Percentiles rank a stretch among this genome's conserved stretches.
These are phyloP conservation scores for Penicillium malachiteum DNA, from an alignment of 495 filamentous ascomycete genomes.

Conservation along the genomic window DNA sequence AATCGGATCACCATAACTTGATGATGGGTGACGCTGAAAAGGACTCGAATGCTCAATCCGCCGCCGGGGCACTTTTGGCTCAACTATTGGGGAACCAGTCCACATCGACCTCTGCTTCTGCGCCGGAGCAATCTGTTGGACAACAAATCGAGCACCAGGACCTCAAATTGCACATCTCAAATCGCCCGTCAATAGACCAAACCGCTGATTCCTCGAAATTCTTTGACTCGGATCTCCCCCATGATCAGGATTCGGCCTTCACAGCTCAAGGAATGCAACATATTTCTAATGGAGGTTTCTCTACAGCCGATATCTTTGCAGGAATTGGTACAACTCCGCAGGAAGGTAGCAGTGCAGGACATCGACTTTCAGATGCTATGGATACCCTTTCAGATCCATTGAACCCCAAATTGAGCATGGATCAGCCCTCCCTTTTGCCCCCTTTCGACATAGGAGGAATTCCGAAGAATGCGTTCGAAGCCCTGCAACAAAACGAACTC, in stretches of 20 bases:
- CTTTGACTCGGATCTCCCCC: constrained; percentile 8
- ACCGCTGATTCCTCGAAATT: constrained; percentile 7
- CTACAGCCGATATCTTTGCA: constrained; percentile 16
- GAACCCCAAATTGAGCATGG: constrained; percentile 32
- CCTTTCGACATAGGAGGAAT: constrained; percentile 37
- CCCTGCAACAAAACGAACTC: constrained; percentile 43
- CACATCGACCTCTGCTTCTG: constrained; percentile 21
- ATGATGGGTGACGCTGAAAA: constrained; percentile 14
- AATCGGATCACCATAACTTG: constrained; percentile 18
- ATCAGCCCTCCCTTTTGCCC: constrained; percentile 39
- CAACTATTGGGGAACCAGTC: constrained; percentile 44
- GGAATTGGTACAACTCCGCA: constrained; percentile 14
- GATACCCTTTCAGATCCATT: constrained; percentile 37
- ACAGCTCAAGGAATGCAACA: constrained; percentile 12
- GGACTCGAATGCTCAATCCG: constrained; percentile 34
- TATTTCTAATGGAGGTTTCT: constrained; percentile 22
- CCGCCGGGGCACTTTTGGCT: constrained; percentile 45
- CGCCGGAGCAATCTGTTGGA: constrained; percentile 11
- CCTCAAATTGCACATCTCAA: constrained; percentile 23
- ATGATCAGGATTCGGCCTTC: constrained; percentile 14
- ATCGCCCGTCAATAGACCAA: constrained; percentile 11
- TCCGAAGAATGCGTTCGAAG: constrained; percentile 39
- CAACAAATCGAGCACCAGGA: constrained; percentile 17
- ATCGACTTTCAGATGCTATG: constrained; percentile 22
- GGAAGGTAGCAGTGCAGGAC: constrained; percentile 4